Conservation (phyloP, 768 basidiomycete genomes). For the Cyclocybe aegerita region DNA sequence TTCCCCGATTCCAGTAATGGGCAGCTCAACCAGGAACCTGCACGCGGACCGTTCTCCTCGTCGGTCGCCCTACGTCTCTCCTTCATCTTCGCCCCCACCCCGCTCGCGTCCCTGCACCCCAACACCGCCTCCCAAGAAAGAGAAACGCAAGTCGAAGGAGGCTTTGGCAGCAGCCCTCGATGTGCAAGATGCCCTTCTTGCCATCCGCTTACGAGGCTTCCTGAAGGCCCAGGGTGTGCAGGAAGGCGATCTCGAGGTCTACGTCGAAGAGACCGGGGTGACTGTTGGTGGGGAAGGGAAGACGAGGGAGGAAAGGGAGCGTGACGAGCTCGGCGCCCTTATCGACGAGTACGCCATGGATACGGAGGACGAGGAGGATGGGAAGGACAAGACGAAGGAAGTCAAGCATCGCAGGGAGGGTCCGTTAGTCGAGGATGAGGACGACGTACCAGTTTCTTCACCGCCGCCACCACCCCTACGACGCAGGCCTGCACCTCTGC, state of each 20-base stretch:
- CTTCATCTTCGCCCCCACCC: not conserved
- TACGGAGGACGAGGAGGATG: not conserved
- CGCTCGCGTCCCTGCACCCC: not conserved
- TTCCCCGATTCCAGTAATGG: no score
- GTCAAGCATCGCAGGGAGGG: conserved; percentile 1
- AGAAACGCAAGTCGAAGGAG: not conserved
- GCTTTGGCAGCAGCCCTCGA: conserved; percentile 14
- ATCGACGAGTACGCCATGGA: not conserved
- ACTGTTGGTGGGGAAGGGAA: not conserved
- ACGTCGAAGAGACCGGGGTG: not conserved
- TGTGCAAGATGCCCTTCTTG: conserved; percentile 24
- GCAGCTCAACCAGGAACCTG: not conserved
- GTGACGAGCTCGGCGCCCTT: not conserved
- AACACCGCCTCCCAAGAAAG: not conserved
- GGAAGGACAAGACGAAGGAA: not conserved
- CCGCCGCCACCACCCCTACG: not conserved
- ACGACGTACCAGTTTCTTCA: conserved; percentile 1
- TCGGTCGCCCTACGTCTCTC: no score
- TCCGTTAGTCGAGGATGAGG: conserved; percentile 3
- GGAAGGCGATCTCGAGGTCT: conserved; percentile 16
- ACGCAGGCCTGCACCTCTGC: not conserved
- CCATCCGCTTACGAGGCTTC: conserved; percentile 19
- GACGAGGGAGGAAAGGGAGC: not conserved
- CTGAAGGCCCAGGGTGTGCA: conserved; percentile 19
- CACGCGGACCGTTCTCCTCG: no score